Evolutionary conservation across 768 basidiomycete species (phyloP).

Genomic region (Russula abietina): DNA sequence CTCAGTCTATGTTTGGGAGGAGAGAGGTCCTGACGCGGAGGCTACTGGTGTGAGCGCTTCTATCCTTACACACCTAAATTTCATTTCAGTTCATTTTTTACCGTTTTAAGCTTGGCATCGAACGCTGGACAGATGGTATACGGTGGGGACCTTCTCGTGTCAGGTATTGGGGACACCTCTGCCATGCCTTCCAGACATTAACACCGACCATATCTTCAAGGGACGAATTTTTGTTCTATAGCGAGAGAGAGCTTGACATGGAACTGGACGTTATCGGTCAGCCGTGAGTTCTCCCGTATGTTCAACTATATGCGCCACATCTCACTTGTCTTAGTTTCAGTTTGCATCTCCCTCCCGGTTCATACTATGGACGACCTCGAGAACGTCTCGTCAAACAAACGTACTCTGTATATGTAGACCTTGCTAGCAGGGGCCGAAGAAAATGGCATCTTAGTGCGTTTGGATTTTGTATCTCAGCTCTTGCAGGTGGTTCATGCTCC

Average conservation of each 20-base stretch:
- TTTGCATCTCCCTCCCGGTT: slow-evolving; percentile 23
- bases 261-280: slow-evolving; percentile 26
- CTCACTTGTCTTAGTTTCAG: slow-evolving; percentile 28
- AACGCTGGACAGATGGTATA: slow-evolving; percentile 69
- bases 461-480: neutral
- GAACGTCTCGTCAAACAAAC: slow-evolving; percentile 71
- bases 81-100: neutral
- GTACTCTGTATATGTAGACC: slow-evolving; percentile 72
- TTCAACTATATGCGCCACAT: slow-evolving; percentile 12
- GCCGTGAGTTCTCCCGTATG: slow-evolving; percentile 13
- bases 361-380: slow-evolving; percentile 30
- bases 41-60: slow-evolving; percentile 47
- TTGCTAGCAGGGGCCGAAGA: slow-evolving; percentile 48
- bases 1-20: slow-evolving; percentile 79
- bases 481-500: slow-evolving; percentile 8
- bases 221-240: slow-evolving; percentile 74
- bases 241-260: slow-evolving; percentile 49
- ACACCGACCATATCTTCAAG: neutral
- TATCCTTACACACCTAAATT: slow-evolving; percentile 26
- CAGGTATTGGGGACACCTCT: slow-evolving; percentile 41
- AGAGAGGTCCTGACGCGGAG: slow-evolving; percentile 62
- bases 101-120: slow-evolving; percentile 55
- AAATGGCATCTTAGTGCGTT: slow-evolving; percentile 79
- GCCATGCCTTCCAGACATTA: neutral
- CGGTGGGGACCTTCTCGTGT: slow-evolving; percentile 78